A percentile compares a stretch with the other conserved stretches of the same genome.
phyloP scores from a whole-genome alignment of 441 rosid species.

The Croton setiger region DNA sequence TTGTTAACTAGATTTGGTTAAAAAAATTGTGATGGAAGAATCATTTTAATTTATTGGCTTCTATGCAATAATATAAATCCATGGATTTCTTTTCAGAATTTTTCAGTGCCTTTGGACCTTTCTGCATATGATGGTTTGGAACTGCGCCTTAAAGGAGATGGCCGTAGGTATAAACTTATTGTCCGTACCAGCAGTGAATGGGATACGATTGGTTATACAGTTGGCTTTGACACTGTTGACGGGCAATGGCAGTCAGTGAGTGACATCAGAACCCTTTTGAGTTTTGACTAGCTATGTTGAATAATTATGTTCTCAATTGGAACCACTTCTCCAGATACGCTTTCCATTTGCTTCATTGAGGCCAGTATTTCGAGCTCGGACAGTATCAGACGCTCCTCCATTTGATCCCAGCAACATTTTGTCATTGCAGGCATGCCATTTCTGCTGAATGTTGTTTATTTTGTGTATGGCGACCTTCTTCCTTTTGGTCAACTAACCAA shows the following conservation, averaged over 20 bases:
- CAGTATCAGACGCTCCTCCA: conserved; percentile 68
- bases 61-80: conserved; percentile 12
- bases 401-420: conserved; percentile 60
- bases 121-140: conserved; percentile 90
- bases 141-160: conserved; percentile 73
- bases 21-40: not conserved
- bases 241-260: conserved; percentile 89
- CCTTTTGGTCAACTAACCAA: conserved; percentile 15
- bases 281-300: conserved; percentile 3
- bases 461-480: not conserved
- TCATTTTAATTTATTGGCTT: not conserved
- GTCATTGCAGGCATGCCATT: conserved; percentile 63
- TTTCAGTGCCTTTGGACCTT: conserved; percentile 63
- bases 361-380: conserved; percentile 80
- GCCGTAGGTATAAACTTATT: conserved; percentile 72
- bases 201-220: conserved; percentile 89
- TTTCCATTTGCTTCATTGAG: conserved; percentile 74
- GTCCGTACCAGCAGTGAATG: conserved; percentile 72
- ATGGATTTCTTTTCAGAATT: conserved; percentile 52
- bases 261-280: conserved; percentile 8
- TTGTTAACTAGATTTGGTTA: not conserved
- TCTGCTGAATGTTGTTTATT: not conserved
- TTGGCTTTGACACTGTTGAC: conserved; percentile 63
- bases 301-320: conserved; percentile 1
- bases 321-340: conserved; percentile 41